A percentile compares a stretch with the other conserved stretches of the same genome.
Evolutionary conservation across 164 flowering plant genomes (phyloP).

Genomic region (Protea cynaroides): DNA sequence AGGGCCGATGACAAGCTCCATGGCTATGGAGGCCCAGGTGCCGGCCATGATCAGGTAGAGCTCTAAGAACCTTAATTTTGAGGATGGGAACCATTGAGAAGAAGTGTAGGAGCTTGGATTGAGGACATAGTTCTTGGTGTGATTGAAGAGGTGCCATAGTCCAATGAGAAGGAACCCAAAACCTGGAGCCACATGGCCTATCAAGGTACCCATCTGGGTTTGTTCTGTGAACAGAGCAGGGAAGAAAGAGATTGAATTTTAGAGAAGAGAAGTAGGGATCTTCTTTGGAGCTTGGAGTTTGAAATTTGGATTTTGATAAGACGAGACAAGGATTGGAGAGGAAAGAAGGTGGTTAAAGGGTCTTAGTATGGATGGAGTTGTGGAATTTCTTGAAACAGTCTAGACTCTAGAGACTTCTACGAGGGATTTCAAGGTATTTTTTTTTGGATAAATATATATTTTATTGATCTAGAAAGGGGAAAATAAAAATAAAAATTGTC

Average conservation of each 20-base stretch:
- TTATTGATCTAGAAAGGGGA: no score
- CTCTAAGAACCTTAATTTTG: slow-evolving; percentile 21
- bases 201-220: slow-evolving; percentile 22
- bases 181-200: slow-evolving; percentile 32
- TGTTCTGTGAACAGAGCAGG: background rate
- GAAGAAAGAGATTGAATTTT: background rate
- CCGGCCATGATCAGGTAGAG: slow-evolving; percentile 29
- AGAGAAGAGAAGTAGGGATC: no score
- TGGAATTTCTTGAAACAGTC: no score
- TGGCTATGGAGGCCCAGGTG: slow-evolving; percentile 18
- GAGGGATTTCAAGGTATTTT: slow-evolving; percentile 3
- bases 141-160: slow-evolving; percentile 41
- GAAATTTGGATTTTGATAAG: no score
- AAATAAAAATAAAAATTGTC: no score
- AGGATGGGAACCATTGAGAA: slow-evolving; percentile 28
- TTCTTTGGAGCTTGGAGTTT: no score
- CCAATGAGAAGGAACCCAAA: slow-evolving; percentile 29
- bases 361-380: background rate
- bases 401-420: slow-evolving; percentile 4
- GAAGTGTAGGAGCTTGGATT: slow-evolving; percentile 19
- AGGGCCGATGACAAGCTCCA: slow-evolving; percentile 36
- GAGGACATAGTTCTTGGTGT: slow-evolving; percentile 23
- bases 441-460: no score
- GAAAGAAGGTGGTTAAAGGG: background rate
- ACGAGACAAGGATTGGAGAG: background rate